Conservation (phyloP, 192 early-diverging fungal species). For the Coemansia sp. region DNA sequence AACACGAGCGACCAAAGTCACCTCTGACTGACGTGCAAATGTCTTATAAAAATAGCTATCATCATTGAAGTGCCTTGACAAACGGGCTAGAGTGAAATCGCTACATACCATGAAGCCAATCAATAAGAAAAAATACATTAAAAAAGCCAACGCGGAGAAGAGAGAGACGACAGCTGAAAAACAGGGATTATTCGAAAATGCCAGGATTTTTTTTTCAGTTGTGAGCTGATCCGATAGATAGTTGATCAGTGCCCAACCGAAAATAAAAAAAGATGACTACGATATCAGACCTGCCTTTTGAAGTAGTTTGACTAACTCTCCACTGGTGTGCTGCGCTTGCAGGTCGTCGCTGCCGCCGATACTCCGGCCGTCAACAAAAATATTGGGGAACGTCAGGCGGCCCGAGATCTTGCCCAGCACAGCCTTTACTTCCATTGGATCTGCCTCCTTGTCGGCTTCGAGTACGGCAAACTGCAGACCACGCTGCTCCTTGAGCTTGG, state of each 20-base stretch:
- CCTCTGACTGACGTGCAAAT: constrained; percentile 56
- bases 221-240: background rate
- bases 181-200: background rate
- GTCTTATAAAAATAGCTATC: constrained; percentile 20
- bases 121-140: background rate
- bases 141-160: background rate
- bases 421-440: constrained; percentile 57
- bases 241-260: too few species aligned
- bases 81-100: background rate
- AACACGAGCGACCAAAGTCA: constrained; percentile 19
- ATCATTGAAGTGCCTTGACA: constrained; percentile 18
- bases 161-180: background rate
- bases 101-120: background rate
- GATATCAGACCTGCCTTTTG: constrained; percentile 25
- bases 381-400: constrained; percentile 67
- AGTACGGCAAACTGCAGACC: constrained; percentile 57
- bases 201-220: background rate
- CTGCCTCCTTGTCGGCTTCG: constrained; percentile 50
- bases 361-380: constrained; percentile 69
- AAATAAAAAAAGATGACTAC: background rate
- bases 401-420: constrained; percentile 53
- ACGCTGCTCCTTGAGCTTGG: constrained; percentile 29
- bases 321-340: constrained; percentile 40
- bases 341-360: constrained; percentile 67
- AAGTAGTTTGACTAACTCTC: constrained; percentile 57